Base-by-base conservation (phyloP, 768 basidiomycete species). In the Leccinellum luteum region DNA sequence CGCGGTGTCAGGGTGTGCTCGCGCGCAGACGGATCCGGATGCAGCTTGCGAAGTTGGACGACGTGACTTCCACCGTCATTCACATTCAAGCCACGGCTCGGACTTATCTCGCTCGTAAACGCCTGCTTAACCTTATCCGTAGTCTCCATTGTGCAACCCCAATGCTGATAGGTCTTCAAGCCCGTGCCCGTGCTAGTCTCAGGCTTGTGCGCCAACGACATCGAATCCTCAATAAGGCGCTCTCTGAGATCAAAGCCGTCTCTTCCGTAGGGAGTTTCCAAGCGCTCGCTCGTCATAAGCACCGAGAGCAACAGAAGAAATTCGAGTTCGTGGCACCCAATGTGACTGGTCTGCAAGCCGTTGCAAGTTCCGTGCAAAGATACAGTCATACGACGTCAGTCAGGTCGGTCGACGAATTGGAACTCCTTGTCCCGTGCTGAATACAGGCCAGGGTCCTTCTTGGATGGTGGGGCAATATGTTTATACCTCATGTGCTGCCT, bases 381-480 rank as follows among this genome's bases (percentile, higher is more conserved):
- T n/a, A n/a, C n/a, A n/a, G n/a, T n/a, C n/a, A n/a, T n/a, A n/a
- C n/a, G n/a, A n/a, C n/a, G n/a, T n/a, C 95, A 98, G 68, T 89
- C 93, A 17, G 47, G 47, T 48, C 10, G 28, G 47, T 28, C 27
- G 47, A 48, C 14, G 49, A 28, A 48, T 48, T 48, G 17, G 27
- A 28, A 6, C 6, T 48, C 27, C 25, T 14, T 6, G 25, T 44
- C 19, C 30, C n/a, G 27, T 54, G 13, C 61, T 62, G 48, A 57
- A 43, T 30, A 10, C 2, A 38, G 13, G 38, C 10, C 48, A 77
- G 87, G 90, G 4, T 48, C 91, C 10, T 97, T 94, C 85, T 76
- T 98, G 55, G 95, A 98, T 65, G 95, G 95, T 17, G 95, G 95
- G 56, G 92, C 92, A 3, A 94, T 93, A 71, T 68, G 89, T 74